Percentiles rank a stretch among this genome's conserved stretches.
Evolutionary conservation across 176 grass and related monocot genomes (phyloP).

Genomic region (Oryza officinalis): DNA sequence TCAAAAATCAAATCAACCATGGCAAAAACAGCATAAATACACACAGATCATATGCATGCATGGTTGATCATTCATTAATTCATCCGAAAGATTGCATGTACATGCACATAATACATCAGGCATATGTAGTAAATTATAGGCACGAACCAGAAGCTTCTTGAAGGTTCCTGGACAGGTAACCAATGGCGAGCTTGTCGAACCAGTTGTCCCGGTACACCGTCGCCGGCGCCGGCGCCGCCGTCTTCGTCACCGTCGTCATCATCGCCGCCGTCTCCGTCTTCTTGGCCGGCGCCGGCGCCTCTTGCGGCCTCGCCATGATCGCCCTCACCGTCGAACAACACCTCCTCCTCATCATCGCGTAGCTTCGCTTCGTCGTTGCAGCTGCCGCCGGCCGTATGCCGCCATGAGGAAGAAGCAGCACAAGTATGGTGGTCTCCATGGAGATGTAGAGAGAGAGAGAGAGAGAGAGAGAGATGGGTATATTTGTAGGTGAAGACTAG

Average conservation of each 20-base stretch:
- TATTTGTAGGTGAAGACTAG: too few species aligned
- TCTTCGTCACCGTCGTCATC: background rate
- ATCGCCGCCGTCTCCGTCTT: background rate
- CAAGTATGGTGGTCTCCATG: conserved; percentile 40
- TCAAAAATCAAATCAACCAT: background rate
- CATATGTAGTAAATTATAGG: background rate
- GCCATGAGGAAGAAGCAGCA: conserved; percentile 33
- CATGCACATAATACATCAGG: background rate
- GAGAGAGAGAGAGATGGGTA: background rate
- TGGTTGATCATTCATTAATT: background rate
- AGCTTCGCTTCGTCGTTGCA: conserved; percentile 15
- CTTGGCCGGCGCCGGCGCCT: background rate
- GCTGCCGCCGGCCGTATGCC: background rate
- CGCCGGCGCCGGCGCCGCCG: background rate
- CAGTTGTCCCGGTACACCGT: conserved; percentile 74
- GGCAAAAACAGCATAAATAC: background rate
- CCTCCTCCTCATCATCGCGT: conserved; percentile 8
- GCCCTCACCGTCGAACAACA: conserved; percentile 4
- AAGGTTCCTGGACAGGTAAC: conserved; percentile 64
- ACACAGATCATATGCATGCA: background rate
- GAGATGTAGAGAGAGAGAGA: background rate
- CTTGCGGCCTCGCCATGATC: conserved; percentile 45
- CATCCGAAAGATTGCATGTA: conserved; percentile 1
- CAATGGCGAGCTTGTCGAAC: conserved; percentile 84
- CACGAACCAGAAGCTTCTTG: conserved; percentile 64